Evolutionary conservation across 1,284 basidiomycete genomes (phyloP), one percentile per base, ranked within the genome.

Genomic region (Bondarzewia mesenterica): DNA sequence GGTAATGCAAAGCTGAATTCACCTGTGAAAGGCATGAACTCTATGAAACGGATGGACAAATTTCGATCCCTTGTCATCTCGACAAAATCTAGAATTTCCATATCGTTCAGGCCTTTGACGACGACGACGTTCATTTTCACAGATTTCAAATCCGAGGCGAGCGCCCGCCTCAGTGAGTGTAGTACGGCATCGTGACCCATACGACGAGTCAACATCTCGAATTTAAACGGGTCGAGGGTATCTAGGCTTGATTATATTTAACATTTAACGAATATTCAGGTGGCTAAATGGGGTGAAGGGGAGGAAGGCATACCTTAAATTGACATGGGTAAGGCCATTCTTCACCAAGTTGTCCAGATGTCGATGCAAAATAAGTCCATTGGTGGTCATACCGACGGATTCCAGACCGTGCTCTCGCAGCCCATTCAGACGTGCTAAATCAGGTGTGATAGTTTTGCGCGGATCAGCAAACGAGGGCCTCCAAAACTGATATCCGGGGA

Each of bases 21-120:
- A 85, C 85, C 89, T 59, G 82, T 85, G 61, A 94, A 94, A 7
- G 91, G 91, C 92, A 94, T 93, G 62, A 91, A 93, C 63, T 93
- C 90, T 51, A 93, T 93, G 63, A 94, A 92, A 16, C 92, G 80
- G 20, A 93, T 78, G 38, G 80, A 87, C 37, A 93, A 64, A 2
- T 69, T 64, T 48, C 71, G 70, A 41, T 84, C 66, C 57, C 74
- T 78, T 4, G 89, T 90, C 63, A 92, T 70, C 54, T 83, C 78
- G 21, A 91, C 78, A 60, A 94, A 93, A 51, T 88, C 81, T 3
- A 80, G 62, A 2, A 91, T 71, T 63, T 94, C 90, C 14, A 70
- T 61, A 58, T 93, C 88, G 58, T 94, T 94, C 39, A 93, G 65
- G 7, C 80, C 85, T 59, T 82, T 80, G 54, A 93, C 72, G 23